phyloP scores from a whole-genome alignment of 768 basidiomycete genomes.

The Termitomyces bulborhizus region DNA sequence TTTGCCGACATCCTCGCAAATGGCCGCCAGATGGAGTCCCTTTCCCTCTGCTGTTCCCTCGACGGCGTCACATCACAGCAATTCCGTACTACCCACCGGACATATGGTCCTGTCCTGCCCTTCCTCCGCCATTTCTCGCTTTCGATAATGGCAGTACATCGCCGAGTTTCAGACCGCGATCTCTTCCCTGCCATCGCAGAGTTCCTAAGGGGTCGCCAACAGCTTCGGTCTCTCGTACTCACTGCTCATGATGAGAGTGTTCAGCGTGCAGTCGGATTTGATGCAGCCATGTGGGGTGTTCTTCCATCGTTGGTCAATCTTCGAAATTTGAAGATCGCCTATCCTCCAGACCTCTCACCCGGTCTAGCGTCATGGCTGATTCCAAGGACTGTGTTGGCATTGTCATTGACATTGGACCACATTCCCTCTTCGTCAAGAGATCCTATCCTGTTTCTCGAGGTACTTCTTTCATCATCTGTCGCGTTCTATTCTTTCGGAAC shows the following conservation, averaged over 20 bases:
- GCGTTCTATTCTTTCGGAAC: neutral
- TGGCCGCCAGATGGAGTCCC: constrained; percentile 58
- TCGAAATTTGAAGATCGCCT: constrained; percentile 50
- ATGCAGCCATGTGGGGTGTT: constrained; percentile 67
- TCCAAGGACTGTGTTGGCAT: constrained; percentile 43
- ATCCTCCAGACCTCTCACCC: constrained; percentile 58
- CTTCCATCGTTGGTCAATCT: constrained; percentile 51
- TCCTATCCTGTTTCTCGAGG: constrained; percentile 34
- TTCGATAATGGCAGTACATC: constrained; percentile 34
- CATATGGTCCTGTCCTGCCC: constrained; percentile 33
- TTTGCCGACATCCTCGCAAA: constrained; percentile 55
- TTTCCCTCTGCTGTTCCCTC: constrained; percentile 49
- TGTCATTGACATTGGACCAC: constrained; percentile 41
- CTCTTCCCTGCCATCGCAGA: constrained; percentile 65
- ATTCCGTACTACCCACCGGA: constrained; percentile 35
- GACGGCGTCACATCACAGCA: constrained; percentile 44
- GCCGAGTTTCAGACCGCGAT: constrained; percentile 47
- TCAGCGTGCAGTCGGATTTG: constrained; percentile 54
- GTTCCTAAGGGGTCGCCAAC: constrained; percentile 51
- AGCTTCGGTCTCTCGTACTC: constrained; percentile 49
- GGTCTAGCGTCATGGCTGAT: constrained; percentile 66
- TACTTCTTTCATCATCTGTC: constrained; percentile 10
- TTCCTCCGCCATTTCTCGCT: constrained; percentile 64
- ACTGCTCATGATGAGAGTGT: constrained; percentile 36
- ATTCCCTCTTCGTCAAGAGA: constrained; percentile 30